These are phyloP conservation scores for Orbilia oligospora DNA, from an alignment of 2,329 filamentous ascomycete genomes.

Conservation along the genomic window DNA sequence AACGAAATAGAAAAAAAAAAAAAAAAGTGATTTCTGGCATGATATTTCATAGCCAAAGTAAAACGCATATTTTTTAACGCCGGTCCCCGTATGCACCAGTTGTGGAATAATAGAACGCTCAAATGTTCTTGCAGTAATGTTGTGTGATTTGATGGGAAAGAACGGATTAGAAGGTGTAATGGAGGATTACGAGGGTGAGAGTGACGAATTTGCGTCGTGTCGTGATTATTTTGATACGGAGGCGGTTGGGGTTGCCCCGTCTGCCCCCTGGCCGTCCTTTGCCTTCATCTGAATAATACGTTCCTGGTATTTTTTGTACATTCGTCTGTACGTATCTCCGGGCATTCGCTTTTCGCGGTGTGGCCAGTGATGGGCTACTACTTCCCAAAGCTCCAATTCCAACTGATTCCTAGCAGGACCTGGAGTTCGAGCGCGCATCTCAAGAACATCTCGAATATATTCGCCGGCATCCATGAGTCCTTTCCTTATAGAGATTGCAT, in stretches of 20 bases:
- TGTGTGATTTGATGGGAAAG: slow-evolving; percentile 13
- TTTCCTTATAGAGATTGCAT: slow-evolving; percentile 47
- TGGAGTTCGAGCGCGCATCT: slow-evolving; percentile 27
- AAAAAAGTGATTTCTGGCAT: slow-evolving; percentile 7
- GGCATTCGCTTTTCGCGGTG: slow-evolving; percentile 49
- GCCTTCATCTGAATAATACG: slow-evolving; percentile 51
- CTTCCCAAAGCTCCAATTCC: slow-evolving; percentile 59
- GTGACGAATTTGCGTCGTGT: not conserved
- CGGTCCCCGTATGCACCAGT: slow-evolving; percentile 57
- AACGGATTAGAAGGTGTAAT: not conserved
- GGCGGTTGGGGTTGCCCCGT: slow-evolving; percentile 22
- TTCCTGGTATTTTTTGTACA: slow-evolving; percentile 53
- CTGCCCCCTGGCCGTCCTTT: slow-evolving; percentile 43
- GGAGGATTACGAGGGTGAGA: not conserved
- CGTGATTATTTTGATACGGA: slow-evolving; percentile 17
- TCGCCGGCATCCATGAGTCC: slow-evolving; percentile 51
- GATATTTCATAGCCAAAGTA: slow-evolving; percentile 10
- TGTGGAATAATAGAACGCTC: slow-evolving; percentile 36
- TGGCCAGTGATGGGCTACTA: slow-evolving; percentile 52
- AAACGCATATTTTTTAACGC: slow-evolving; percentile 30
- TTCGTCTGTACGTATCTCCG: slow-evolving; percentile 36
- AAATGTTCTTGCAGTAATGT: slow-evolving; percentile 21
- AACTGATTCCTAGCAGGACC: slow-evolving; percentile 26
- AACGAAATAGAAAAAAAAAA: slow-evolving; percentile 34
- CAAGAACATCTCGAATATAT: slow-evolving; percentile 53